A percentile compares a stretch with the other conserved stretches of the same genome.
Evolutionary conservation across 2,329 filamentous ascomycete species (phyloP).

Genomic region (Fusarium penzigii): DNA sequence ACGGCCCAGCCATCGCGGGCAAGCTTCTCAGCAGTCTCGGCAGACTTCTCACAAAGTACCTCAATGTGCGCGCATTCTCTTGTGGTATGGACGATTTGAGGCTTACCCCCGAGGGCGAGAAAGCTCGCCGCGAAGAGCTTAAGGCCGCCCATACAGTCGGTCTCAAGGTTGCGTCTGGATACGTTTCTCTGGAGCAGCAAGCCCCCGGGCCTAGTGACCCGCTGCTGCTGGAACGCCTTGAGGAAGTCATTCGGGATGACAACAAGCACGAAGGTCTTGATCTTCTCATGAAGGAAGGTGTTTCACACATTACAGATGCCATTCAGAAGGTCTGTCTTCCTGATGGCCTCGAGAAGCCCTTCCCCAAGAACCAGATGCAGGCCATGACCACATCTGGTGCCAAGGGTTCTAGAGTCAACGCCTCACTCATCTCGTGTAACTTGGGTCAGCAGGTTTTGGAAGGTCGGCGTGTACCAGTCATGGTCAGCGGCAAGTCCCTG

Average conservation of each 20-base stretch:
- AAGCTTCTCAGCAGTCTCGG: conserved; percentile 88
- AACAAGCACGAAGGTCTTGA: conserved; percentile 90
- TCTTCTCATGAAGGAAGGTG: conserved; percentile 75
- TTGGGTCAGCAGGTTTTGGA: conserved; percentile 95
- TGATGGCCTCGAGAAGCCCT: conserved; percentile 80
- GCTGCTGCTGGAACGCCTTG: conserved; percentile 75
- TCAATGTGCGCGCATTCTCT: conserved; percentile 93
- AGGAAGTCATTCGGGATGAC: conserved; percentile 89
- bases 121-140: conserved; percentile 67
- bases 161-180: conserved; percentile 78
- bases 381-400: conserved; percentile 96
- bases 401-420: conserved; percentile 91
- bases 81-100: conserved; percentile 96
- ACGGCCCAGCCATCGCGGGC: conserved; percentile 83
- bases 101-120: conserved; percentile 79
- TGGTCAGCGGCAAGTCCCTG: conserved; percentile 96
- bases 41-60: conserved; percentile 81
- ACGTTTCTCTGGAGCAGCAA: conserved; percentile 77
- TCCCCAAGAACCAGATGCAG: conserved; percentile 98
- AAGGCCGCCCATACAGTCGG: conserved; percentile 69
- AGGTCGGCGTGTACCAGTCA: conserved; percentile 89
- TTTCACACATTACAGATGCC: conserved; percentile 69
- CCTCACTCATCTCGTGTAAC: conserved; percentile 96
- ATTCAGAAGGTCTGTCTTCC: conserved; percentile 83
- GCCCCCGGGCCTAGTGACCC: conserved; percentile 61